These are phyloP conservation scores for Coprinopsis marcescibilis DNA, from an alignment of 768 basidiomycete species.

Conservation along the genomic window DNA sequence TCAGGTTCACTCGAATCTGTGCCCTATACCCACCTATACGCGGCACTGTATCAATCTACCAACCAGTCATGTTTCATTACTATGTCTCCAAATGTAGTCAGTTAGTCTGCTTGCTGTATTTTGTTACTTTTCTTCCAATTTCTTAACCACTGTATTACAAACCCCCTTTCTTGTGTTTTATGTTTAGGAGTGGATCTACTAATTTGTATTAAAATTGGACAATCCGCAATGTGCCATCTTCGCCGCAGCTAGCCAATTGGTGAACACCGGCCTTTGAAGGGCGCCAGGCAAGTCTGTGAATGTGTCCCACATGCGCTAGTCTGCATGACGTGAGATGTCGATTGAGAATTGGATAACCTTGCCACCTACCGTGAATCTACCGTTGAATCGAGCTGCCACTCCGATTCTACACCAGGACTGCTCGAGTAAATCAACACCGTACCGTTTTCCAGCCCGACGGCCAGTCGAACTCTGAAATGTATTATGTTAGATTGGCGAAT, in stretches of 20 bases:
- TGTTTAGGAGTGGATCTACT: slow-evolving; percentile 35
- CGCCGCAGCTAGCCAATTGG: slow-evolving; percentile 81
- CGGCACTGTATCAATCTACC: slow-evolving; percentile 28
- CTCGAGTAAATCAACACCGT: slow-evolving; percentile 59
- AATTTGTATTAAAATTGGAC: slow-evolving; percentile 48
- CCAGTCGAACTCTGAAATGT: slow-evolving; percentile 41
- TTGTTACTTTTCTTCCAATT: slow-evolving; percentile 37
- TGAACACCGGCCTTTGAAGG: slow-evolving; percentile 31
- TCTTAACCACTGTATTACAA: slow-evolving; percentile 72
- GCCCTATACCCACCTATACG: slow-evolving; percentile 62
- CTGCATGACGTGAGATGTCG: slow-evolving; percentile 32
- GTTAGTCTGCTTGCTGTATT: slow-evolving; percentile 42
- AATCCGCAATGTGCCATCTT: slow-evolving; percentile 87
- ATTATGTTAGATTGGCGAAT: background rate
- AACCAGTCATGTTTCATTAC: slow-evolving; percentile 8
- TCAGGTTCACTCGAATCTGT: slow-evolving; percentile 51
- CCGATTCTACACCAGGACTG: slow-evolving; percentile 18
- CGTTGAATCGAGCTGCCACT: slow-evolving; percentile 43
- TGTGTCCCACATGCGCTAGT: slow-evolving; percentile 66
- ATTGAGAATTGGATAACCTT: slow-evolving; percentile 12
- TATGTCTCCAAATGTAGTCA: slow-evolving; percentile 20
- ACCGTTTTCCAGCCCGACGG: slow-evolving; percentile 83
- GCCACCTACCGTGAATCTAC: slow-evolving; percentile 44
- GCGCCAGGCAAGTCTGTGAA: slow-evolving; percentile 81
- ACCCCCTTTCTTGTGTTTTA: slow-evolving; percentile 32